Evolutionary conservation across 371 early-diverging fungal genomes (phyloP).

Genomic region (Circinella umbellata): DNA sequence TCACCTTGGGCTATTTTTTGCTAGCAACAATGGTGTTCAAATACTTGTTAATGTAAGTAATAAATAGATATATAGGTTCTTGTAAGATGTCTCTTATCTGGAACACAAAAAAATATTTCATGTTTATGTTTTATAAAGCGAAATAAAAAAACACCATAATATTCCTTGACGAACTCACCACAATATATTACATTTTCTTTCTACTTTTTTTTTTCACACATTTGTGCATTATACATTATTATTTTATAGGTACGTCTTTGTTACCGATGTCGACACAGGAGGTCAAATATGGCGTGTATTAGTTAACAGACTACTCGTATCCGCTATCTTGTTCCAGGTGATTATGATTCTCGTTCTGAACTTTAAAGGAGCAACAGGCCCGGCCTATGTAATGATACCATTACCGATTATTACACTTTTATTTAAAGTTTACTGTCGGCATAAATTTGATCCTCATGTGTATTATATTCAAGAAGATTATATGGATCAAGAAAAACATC

Average conservation of each 20-base stretch:
- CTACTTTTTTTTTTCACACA: no score
- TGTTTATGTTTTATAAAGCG: no score
- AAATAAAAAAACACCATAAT: no score
- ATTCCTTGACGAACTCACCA: no score
- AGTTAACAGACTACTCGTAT: slow-evolving; percentile 72
- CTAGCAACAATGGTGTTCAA: slow-evolving; percentile 70
- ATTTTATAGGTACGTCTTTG: slow-evolving; percentile 58
- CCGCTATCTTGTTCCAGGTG: slow-evolving; percentile 71
- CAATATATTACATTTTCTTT: no score
- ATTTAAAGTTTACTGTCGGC: slow-evolving; percentile 58
- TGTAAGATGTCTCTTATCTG: no score
- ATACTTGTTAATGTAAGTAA: slow-evolving; percentile 25
- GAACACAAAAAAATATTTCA: no score
- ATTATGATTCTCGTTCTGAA: slow-evolving; percentile 68
- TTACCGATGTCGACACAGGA: slow-evolving; percentile 71
- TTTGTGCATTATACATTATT: neutral
- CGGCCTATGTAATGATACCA: slow-evolving; percentile 58
- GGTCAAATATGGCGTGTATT: slow-evolving; percentile 81
- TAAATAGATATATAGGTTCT: no score
- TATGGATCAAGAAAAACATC: neutral
- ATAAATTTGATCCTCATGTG: slow-evolving; percentile 55
- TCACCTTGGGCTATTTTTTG: slow-evolving; percentile 69
- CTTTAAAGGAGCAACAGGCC: slow-evolving; percentile 43
- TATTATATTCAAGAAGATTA: slow-evolving; percentile 40
- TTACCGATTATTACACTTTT: slow-evolving; percentile 65